Base-by-base conservation (phyloP, 192 early-diverging fungal species). In the Umbelopsis vinacea region DNA sequence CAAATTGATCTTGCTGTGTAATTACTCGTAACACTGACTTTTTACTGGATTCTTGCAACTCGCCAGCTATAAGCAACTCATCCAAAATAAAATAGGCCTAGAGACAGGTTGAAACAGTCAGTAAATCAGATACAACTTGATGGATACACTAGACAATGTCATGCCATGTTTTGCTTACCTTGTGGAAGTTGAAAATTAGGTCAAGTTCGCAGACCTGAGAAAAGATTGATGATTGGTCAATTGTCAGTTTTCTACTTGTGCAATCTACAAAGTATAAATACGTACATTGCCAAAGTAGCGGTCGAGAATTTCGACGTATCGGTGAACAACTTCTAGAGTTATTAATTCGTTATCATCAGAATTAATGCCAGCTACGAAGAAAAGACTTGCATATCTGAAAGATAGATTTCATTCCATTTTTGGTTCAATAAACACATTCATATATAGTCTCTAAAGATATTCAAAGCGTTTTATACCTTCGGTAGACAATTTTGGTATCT, bases 121-220 rank as follows among this genome's bases (percentile, higher is more conserved):
- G 33, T 68, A 43, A 6, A 19, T 45, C 17, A n/a, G n/a, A 14
- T 22, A 19, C 6, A 0, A 11, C 33, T 68, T 46, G 6, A 17
- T 19, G 9, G 7, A n/a, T 6, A 40, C 50, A 67, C 40, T 9
- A 12, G 9, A 48, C 50, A 43, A 63, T 69, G 40, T 29, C 46
- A 37, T 12, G 48, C 24, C 60, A 14, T 73, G 22, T 26, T 33
- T 11, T 46, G 22, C 10, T 52, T 80, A 83, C 81, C 79, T 89
- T 89, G 67, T 99, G 94, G 82, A 97, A 99, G 84, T 98, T 94
- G 88, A 98, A 99, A 70, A 99, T 98, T 68, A 99, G 88, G 80
- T 99, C 97, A 55, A 99, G 84, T 71, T 99, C 97, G 79, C 96
- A 94, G 0, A 96, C 87, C 87, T 89, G 75, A 26, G 19, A 24